These are phyloP conservation scores for Aspergillus ochraceus DNA, from an alignment of 2,329 filamentous ascomycete species.

Conservation along the genomic window DNA sequence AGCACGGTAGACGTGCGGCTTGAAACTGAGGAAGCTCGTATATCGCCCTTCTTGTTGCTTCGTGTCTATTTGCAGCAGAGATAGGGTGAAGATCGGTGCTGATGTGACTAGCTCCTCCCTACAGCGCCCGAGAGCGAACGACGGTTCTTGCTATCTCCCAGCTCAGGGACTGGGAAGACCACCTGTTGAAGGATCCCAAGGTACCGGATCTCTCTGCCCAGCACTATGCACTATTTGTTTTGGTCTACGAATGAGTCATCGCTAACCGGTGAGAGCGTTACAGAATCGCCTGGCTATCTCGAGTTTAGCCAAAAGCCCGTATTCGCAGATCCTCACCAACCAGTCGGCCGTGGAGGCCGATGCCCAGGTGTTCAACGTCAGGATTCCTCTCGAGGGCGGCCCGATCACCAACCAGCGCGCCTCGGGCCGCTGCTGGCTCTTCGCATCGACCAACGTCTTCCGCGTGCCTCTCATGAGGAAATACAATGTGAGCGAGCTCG, in stretches of 20 bases:
- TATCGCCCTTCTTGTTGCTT: not conserved
- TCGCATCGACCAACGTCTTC: constrained; percentile 88
- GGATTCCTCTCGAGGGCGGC: constrained; percentile 76
- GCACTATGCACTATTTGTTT: not conserved
- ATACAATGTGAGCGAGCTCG: constrained; percentile 74
- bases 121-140: constrained; percentile 7
- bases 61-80: not conserved
- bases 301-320: constrained; percentile 68
- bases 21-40: constrained; percentile 2
- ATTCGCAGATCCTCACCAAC: constrained; percentile 65
- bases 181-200: constrained; percentile 27
- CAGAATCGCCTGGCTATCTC: constrained; percentile 72
- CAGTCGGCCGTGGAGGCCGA: constrained; percentile 64
- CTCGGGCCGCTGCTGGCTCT: constrained; percentile 87
- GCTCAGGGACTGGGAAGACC: constrained; percentile 26
- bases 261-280: not conserved
- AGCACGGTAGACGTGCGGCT: not conserved
- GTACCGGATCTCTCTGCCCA: constrained; percentile 10
- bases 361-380: constrained; percentile 79
- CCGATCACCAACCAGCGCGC: constrained; percentile 83
- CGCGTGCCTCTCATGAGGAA: constrained; percentile 84
- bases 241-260: not conserved
- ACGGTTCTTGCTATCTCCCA: constrained; percentile 20
- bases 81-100: not conserved
- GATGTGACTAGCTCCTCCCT: constrained; percentile 11